Conservation (phyloP, 2,329 filamentous ascomycete genomes). For the Trichoderma sp. region DNA sequence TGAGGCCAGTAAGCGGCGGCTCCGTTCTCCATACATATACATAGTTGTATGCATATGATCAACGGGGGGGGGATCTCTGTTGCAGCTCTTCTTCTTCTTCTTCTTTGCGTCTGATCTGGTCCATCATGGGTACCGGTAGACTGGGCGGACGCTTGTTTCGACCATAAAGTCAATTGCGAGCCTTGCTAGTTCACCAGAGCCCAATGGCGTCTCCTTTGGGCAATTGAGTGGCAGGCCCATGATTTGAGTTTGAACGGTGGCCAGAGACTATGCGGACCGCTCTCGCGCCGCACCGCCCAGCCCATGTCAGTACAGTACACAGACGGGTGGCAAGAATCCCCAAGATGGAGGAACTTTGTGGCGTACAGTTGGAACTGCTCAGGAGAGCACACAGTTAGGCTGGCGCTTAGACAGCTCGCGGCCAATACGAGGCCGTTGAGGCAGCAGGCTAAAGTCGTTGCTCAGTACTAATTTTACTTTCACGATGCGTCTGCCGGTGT, state of each 20-base stretch:
- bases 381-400: not conserved
- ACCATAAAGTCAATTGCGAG: not conserved
- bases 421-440: not conserved
- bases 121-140: not conserved
- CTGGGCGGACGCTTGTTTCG: not conserved
- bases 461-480: not conserved
- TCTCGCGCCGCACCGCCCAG: constrained; percentile 25
- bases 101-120: not conserved
- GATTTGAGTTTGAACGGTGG: constrained; percentile 24
- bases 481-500: not conserved
- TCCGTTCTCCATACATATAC: not conserved
- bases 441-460: not conserved
- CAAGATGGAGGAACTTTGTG: not conserved
- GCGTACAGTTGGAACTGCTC: constrained; percentile 6
- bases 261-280: constrained; percentile 21
- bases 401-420: not conserved
- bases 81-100: not conserved
- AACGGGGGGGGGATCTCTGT: constrained; percentile 11
- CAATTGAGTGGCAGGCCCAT: not conserved
- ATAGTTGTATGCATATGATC: not conserved
- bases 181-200: not conserved
- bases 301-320: constrained; percentile 7
- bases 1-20: not conserved
- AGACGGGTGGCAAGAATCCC: not conserved
- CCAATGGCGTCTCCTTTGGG: constrained; percentile 1